Evolutionary conservation across 768 basidiomycete species (phyloP).

Genomic region (Gelatoporia subvermispora): DNA sequence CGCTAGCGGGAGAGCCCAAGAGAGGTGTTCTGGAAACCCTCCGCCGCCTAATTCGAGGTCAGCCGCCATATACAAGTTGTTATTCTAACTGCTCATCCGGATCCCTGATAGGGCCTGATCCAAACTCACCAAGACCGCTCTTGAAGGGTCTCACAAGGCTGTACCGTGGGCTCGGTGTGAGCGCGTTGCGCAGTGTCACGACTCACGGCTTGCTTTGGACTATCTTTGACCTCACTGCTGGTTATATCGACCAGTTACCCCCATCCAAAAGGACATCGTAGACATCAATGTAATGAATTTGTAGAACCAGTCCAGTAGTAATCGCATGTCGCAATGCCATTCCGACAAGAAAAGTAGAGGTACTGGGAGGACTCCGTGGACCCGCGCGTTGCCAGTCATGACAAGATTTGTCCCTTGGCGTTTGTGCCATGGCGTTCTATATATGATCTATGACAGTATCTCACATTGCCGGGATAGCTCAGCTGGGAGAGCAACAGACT

Average conservation of each 20-base stretch:
- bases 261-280: not conserved
- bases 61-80: slow-evolving; percentile 4
- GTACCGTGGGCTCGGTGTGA: slow-evolving; percentile 93
- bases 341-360: no score
- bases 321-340: no score
- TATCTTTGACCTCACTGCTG: slow-evolving; percentile 75
- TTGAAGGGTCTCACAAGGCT: slow-evolving; percentile 75
- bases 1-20: slow-evolving; percentile 72
- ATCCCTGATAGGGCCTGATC: slow-evolving; percentile 61
- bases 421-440: no score
- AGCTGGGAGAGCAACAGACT: slow-evolving; percentile 30
- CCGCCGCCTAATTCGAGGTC: slow-evolving; percentile 76
- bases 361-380: no score
- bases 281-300: no score
- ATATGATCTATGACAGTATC: not conserved
- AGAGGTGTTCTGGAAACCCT: slow-evolving; percentile 73
- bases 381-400: no score
- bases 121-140: slow-evolving; percentile 69
- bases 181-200: slow-evolving; percentile 85
- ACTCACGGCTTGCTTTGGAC: slow-evolving; percentile 95
- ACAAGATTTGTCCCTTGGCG: no score
- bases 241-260: slow-evolving; percentile 65
- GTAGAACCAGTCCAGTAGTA: no score
- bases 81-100: not conserved
- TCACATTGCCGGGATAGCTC: slow-evolving; percentile 21